These are phyloP conservation scores for Podospora appendiculata DNA, from an alignment of 495 filamentous ascomycete species.

Conservation along the genomic window DNA sequence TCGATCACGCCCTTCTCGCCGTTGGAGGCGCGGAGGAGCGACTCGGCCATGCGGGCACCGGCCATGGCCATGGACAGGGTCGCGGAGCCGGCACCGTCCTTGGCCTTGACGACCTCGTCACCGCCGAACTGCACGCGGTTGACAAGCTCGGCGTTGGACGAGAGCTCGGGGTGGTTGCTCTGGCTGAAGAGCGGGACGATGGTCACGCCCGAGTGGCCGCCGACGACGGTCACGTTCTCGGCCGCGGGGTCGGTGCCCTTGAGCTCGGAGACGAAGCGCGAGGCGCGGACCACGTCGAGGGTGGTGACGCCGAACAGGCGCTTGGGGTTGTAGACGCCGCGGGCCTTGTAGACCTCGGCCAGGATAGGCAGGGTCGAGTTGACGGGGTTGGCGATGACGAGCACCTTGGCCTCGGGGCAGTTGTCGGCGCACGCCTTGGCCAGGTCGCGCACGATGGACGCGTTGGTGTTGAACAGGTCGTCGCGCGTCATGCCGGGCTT, in stretches of 20 bases:
- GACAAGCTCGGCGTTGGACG: constrained; percentile 68
- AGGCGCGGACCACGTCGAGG: constrained; percentile 95
- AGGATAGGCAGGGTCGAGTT: constrained; percentile 98
- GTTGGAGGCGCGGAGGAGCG: constrained; percentile 82
- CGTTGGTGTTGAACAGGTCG: constrained; percentile 99
- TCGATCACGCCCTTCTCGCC: constrained; percentile 93
- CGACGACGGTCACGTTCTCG: constrained; percentile 92
- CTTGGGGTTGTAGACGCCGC: constrained; percentile 95
- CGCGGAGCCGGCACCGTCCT: constrained; percentile 95
- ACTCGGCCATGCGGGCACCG: constrained; percentile 94
- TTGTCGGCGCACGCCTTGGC: constrained; percentile 90
- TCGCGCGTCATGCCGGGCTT: constrained; percentile 99
- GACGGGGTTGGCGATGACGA: constrained; percentile 98
- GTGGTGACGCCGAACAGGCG: constrained; percentile 98
- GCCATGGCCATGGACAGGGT: constrained; percentile 99
- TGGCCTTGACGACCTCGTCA: constrained; percentile 98
- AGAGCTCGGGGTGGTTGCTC: constrained; percentile 76
- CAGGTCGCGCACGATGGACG: constrained; percentile 96
- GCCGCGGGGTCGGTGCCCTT: constrained; percentile 81
- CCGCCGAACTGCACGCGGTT: constrained; percentile 98
- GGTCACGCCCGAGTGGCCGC: constrained; percentile 95
- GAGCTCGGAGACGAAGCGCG: constrained; percentile 90
- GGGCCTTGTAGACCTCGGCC: constrained; percentile 91
- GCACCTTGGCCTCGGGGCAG: constrained; percentile 85
- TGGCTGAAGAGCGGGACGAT: constrained; percentile 97